phyloP scores from a whole-genome alignment of 305 asterid genomes.

The Fraxinus sp. region DNA sequence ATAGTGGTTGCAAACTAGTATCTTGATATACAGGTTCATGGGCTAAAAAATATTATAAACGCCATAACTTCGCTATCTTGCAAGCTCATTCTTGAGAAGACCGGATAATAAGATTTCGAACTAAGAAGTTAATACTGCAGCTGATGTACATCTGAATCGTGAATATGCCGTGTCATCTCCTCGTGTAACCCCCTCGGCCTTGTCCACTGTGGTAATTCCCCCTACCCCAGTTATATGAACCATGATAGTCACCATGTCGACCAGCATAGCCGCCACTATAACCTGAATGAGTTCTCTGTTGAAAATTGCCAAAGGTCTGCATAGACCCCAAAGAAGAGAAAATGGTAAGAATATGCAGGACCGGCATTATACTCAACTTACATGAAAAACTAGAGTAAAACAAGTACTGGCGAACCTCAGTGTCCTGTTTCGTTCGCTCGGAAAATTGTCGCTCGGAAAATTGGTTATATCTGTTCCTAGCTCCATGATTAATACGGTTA shows the following conservation, averaged over 20 bases:
- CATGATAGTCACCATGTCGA: constrained; percentile 43
- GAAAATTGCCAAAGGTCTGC: constrained; percentile 65
- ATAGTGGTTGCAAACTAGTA: constrained; percentile 14
- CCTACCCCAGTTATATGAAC: constrained; percentile 52
- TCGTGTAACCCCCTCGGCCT: constrained; percentile 52
- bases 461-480: constrained; percentile 51
- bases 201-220: constrained; percentile 46
- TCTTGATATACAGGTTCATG: constrained; percentile 35
- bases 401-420: constrained; percentile 45
- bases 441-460: constrained; percentile 44
- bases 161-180: constrained; percentile 27
- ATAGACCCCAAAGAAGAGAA: background rate
- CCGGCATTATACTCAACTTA: background rate
- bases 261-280: constrained; percentile 51
- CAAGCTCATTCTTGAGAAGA: constrained; percentile 15
- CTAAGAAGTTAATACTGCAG: constrained; percentile 8
- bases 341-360: background rate
- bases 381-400: background rate
- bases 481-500: constrained; percentile 52
- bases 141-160: constrained; percentile 14
- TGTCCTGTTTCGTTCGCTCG: constrained; percentile 49
- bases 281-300: constrained; percentile 44
- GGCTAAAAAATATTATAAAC: constrained; percentile 42
- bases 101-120: background rate
- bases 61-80: constrained; percentile 22